Percentiles rank a stretch among this genome's conserved stretches.
These are phyloP conservation scores for Podospora comata DNA, from an alignment of 495 filamentous ascomycete species.

Conservation along the genomic window DNA sequence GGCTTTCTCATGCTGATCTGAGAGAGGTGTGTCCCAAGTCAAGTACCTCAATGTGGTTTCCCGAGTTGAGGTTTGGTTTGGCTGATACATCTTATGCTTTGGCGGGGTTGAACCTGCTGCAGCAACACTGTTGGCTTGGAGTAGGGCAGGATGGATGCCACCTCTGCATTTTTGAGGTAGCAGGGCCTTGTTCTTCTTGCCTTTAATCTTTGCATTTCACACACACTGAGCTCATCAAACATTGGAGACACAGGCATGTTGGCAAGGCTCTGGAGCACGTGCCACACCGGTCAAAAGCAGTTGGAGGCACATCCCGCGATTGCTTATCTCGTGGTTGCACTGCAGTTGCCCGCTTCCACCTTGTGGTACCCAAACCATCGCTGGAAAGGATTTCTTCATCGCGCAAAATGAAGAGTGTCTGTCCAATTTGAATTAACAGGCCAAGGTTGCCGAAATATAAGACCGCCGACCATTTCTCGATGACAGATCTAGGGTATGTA, in stretches of 20 bases:
- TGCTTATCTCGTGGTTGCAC: too few relatives aligned
- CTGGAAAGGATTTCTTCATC: not conserved
- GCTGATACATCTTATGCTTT: not conserved
- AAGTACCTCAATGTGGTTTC: not conserved
- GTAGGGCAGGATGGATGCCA: not conserved
- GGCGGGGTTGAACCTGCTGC: not conserved
- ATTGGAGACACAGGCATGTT: not conserved
- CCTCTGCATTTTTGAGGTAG: not conserved
- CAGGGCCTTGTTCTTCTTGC: not conserved
- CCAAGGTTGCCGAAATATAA: not conserved
- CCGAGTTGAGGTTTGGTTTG: not conserved
- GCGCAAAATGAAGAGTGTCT: not conserved
- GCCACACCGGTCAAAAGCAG: not conserved
- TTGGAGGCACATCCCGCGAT: not conserved
- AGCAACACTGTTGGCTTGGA: not conserved
- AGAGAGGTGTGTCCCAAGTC: not conserved
- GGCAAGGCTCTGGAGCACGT: not conserved
- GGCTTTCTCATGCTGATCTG: not conserved
- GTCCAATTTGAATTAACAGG: not conserved
- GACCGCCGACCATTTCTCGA: not conserved
- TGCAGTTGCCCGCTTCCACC: not conserved
- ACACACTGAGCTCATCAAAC: not conserved
- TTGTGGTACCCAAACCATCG: not conserved
- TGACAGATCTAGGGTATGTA: too few relatives aligned
- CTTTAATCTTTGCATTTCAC: not conserved